Conservation (phyloP, 2,329 filamentous ascomycete species). For the Beauveria sp. region DNA sequence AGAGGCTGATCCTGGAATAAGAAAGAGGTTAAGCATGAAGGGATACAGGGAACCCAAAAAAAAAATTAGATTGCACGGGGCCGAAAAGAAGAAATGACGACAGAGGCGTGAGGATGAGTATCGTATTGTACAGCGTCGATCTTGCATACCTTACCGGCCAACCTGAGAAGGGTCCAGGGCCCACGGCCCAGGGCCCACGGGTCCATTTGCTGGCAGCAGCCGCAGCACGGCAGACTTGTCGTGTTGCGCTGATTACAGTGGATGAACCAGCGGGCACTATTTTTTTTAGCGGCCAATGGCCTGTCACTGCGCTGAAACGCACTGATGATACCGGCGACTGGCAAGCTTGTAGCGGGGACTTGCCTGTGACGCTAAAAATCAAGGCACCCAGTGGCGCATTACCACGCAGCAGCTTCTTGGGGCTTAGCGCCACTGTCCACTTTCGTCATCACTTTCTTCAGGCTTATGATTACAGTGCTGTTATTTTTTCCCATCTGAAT, state of each 20-base stretch:
- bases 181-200: neutral
- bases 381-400: slow-evolving; percentile 2
- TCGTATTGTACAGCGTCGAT: too few relatives aligned
- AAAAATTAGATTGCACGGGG: neutral
- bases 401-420: neutral
- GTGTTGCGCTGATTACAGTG: neutral
- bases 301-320: neutral
- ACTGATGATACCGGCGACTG: neutral
- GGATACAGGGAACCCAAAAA: neutral
- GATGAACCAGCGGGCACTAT: neutral
- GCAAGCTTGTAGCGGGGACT: neutral
- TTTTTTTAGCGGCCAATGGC: neutral
- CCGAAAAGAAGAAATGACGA: neutral
- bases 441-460: slow-evolving; percentile 1
- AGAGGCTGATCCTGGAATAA: neutral
- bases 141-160: too few relatives aligned
- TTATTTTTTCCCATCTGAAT: too few relatives aligned
- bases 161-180: too few relatives aligned
- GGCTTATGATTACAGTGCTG: too few relatives aligned
- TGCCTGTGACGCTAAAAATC: neutral
- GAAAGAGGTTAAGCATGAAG: neutral
- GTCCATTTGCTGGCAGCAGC: too few relatives aligned
- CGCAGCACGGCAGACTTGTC: too few relatives aligned
- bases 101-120: neutral
- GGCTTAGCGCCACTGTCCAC: neutral